Percentiles rank a stretch among this genome's conserved stretches.
Evolutionary conservation across 2,329 filamentous ascomycete species (phyloP).

Genomic region (Cordyceps militaris): DNA sequence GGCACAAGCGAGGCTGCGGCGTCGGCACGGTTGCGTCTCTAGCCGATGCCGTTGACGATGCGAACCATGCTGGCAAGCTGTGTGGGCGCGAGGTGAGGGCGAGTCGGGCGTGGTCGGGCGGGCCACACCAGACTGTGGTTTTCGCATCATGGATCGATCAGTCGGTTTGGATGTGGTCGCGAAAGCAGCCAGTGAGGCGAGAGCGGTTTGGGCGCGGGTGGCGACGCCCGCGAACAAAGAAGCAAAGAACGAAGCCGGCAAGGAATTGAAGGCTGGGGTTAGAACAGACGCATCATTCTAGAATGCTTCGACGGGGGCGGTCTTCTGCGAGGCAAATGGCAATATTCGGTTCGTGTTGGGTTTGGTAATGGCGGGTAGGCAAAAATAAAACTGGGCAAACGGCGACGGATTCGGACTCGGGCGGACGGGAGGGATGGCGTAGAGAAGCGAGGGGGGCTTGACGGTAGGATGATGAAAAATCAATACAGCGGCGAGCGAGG

Average conservation of each 20-base stretch:
- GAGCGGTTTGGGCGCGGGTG: neutral
- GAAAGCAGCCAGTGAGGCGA: neutral
- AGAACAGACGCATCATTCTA: slow-evolving; percentile 1
- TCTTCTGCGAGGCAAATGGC: neutral
- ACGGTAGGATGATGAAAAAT: too few relatives aligned
- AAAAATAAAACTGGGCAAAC: neutral
- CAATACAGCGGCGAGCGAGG: neutral
- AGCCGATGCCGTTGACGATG: neutral
- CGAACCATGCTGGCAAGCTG: neutral
- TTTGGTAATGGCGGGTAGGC: neutral
- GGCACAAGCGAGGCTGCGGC: neutral
- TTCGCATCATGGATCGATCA: slow-evolving; percentile 3
- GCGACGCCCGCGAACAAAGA: neutral
- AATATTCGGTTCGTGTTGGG: neutral
- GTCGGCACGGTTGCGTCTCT: neutral
- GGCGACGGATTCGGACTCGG: neutral
- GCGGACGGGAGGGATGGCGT: neutral
- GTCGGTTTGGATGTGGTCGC: neutral
- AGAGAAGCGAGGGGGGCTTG: neutral
- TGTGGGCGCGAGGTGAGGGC: too few relatives aligned
- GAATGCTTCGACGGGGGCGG: neutral
- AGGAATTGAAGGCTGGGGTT: neutral
- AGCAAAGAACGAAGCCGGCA: neutral
- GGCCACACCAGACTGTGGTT: neutral
- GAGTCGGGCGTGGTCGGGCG: neutral